Conservation (phyloP, 495 filamentous ascomycete genomes). For the Penicillium crystallinum region DNA sequence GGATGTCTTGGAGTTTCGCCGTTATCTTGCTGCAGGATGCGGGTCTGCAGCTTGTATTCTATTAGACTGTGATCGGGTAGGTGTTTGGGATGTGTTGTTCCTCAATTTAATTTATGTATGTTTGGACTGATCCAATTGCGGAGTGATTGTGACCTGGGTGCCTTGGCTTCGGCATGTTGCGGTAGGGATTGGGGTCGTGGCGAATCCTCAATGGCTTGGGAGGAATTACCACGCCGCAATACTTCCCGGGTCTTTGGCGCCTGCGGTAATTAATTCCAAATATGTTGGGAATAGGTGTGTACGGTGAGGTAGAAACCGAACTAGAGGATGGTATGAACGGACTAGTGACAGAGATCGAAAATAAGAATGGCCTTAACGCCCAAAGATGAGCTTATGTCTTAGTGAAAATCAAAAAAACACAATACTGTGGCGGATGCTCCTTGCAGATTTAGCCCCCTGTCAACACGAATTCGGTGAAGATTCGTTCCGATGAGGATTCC, state of each 20-base stretch:
- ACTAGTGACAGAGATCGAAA: neutral
- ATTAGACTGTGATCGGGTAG: no score
- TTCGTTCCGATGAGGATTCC: no score
- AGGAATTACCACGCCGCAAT: neutral
- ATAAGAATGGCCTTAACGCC: neutral
- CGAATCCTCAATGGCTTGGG: constrained; percentile 4
- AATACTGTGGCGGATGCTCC: constrained; percentile 1
- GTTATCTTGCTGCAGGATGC: neutral
- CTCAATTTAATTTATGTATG: neutral
- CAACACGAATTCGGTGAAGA: neutral
- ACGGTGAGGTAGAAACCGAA: no score
- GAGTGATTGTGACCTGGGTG: neutral
- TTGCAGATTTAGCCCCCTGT: constrained; percentile 4
- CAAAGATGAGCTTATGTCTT: neutral
- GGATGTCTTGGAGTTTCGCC: neutral
- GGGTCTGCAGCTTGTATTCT: neutral
- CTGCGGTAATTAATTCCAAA: no score
- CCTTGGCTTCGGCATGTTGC: neutral
- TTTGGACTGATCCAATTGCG: neutral
- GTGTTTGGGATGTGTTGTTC: neutral
- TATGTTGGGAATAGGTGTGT: no score
- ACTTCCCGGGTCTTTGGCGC: neutral
- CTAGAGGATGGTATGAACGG: no score
- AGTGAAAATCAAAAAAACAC: neutral
- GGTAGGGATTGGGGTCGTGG: constrained; percentile 5